These are phyloP conservation scores for Plantago ovata DNA, from an alignment of 257 asterid genomes.

Conservation along the genomic window DNA sequence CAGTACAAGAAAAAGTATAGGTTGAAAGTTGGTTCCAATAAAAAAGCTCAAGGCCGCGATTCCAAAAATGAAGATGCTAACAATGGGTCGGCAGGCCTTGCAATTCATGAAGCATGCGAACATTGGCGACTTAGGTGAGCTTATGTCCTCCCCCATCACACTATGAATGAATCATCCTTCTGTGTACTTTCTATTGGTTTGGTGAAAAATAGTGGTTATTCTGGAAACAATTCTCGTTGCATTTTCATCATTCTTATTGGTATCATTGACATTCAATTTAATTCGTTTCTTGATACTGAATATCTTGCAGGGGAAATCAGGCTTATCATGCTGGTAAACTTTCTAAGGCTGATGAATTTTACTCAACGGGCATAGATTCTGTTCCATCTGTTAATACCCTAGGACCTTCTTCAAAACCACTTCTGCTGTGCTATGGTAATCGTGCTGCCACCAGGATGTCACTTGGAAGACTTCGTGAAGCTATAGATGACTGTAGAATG, in stretches of 20 bases:
- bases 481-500: conserved; percentile 71
- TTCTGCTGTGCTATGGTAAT: conserved; percentile 86
- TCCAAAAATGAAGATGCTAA: conserved; percentile 34
- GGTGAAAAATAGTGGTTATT: conserved; percentile 3
- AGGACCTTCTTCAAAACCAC: conserved; percentile 44
- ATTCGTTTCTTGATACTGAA: conserved; percentile 16
- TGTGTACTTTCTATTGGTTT: conserved; percentile 8
- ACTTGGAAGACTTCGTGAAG: conserved; percentile 82
- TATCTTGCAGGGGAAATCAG: conserved; percentile 75
- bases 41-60: conserved; percentile 23
- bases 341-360: conserved; percentile 73
- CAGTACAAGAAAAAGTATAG: conserved; percentile 80
- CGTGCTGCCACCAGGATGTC: conserved; percentile 97
- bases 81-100: conserved; percentile 29
- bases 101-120: conserved; percentile 50
- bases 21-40: conserved; percentile 49
- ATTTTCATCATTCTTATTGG: conserved; percentile 14
- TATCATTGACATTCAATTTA: conserved; percentile 14
- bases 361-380: conserved; percentile 68
- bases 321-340: conserved; percentile 71
- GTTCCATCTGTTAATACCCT: conserved; percentile 25
- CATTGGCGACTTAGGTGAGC: conserved; percentile 81
- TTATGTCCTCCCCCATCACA: background rate
- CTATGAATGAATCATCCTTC: background rate
- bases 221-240: conserved; percentile 6